phyloP scores from a whole-genome alignment of 2,329 filamentous ascomycete species.

The Xylaria sp. region DNA sequence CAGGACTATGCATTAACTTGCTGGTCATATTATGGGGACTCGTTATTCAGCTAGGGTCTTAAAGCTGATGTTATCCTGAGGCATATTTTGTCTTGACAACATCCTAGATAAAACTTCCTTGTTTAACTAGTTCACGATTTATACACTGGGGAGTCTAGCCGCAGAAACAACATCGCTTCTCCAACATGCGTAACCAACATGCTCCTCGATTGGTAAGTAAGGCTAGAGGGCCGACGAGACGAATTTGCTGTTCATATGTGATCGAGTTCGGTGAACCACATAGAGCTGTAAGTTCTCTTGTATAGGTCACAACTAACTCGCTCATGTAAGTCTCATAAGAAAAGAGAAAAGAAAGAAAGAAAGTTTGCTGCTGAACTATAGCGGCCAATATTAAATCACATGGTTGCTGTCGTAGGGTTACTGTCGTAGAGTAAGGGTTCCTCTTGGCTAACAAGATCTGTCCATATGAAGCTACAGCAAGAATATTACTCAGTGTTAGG shows the following conservation, averaged over 20 bases:
- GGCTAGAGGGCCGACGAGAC: not conserved
- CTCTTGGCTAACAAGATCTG: not conserved
- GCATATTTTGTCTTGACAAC: too few relatives aligned
- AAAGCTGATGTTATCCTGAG: too few relatives aligned
- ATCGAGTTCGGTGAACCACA: not conserved
- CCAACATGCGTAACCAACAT: not conserved
- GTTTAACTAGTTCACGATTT: not conserved
- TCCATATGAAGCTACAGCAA: not conserved
- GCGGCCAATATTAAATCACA: not conserved
- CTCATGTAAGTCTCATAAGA: too few relatives aligned
- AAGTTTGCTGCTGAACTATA: not conserved
- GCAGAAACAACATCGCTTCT: not conserved
- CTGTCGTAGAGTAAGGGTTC: not conserved
- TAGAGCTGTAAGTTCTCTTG: not conserved
- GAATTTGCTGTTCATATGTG: not conserved
- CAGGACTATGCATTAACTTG: too few relatives aligned
- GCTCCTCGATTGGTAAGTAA: not conserved
- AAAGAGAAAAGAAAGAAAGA: not conserved
- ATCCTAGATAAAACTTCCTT: not conserved
- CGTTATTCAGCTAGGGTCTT: too few relatives aligned
- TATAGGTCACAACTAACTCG: not conserved
- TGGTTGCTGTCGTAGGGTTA: not conserved
- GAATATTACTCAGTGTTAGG: not conserved
- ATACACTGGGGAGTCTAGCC: too few relatives aligned
- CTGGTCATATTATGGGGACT: too few relatives aligned